Evolutionary conservation across 164 flowering plant species (phyloP).

Genomic region (Stephania japonica): DNA sequence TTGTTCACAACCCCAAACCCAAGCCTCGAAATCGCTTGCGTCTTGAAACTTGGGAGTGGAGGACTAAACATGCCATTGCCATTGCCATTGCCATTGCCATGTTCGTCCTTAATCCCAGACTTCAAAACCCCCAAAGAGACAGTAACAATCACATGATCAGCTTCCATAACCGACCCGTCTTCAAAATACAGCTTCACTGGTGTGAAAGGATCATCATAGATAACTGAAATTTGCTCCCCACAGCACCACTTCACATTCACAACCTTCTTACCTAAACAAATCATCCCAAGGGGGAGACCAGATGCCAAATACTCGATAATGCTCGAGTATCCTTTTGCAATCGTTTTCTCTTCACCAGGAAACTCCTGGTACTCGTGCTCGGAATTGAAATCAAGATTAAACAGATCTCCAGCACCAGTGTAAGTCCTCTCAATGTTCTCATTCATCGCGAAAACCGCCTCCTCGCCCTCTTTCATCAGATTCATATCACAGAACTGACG

Average conservation of each 20-base stretch:
- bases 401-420: background rate
- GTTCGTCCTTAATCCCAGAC: conserved; percentile 14
- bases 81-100: conserved; percentile 21
- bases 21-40: conserved; percentile 59
- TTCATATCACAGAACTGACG: no score
- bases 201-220: background rate
- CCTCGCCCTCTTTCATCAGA: background rate
- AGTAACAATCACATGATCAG: background rate
- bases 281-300: background rate
- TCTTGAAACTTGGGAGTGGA: conserved; percentile 62
- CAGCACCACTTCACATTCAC: background rate
- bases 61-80: conserved; percentile 53
- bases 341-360: background rate
- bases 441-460: background rate
- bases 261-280: background rate
- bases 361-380: background rate
- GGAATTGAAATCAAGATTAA: background rate
- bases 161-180: background rate
- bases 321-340: background rate
- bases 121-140: background rate
- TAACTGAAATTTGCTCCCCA: background rate
- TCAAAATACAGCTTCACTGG: background rate
- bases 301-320: background rate
- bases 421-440: background rate
- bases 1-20: conserved; percentile 93